Conservation (phyloP, 1,284 basidiomycete genomes). For the Sporisorium exsertum region DNA sequence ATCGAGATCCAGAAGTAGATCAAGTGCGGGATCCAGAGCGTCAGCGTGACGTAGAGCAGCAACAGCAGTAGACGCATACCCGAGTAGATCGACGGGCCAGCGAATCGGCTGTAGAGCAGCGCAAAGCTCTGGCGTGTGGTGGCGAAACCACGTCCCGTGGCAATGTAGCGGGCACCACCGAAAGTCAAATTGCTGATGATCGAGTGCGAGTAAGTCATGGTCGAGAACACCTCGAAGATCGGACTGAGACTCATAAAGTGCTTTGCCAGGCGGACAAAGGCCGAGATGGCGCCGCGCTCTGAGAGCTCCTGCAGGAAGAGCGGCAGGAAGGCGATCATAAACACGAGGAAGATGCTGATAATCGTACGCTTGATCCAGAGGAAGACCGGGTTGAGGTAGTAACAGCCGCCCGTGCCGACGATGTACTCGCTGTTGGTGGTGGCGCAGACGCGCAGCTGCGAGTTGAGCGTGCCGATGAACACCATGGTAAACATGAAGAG, state of each 20-base stretch:
- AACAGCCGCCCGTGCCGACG: constrained; percentile 66
- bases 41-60: constrained; percentile 68
- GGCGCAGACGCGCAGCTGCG: constrained; percentile 64
- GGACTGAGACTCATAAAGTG: constrained; percentile 68
- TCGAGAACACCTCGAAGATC: constrained; percentile 69
- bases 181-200: constrained; percentile 69
- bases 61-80: constrained; percentile 66
- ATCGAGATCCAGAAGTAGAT: constrained; percentile 70
- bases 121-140: constrained; percentile 68
- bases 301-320: constrained; percentile 69
- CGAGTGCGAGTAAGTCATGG: constrained; percentile 69
- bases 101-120: constrained; percentile 68
- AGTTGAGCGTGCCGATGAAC: constrained; percentile 68
- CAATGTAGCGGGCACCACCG: constrained; percentile 69
- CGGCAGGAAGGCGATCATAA: constrained; percentile 69
- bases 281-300: constrained; percentile 67
- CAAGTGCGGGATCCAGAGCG: constrained; percentile 69
- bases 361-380: constrained; percentile 69
- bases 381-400: constrained; percentile 68
- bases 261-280: constrained; percentile 67
- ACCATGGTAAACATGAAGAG: constrained; percentile 69
- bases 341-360: constrained; percentile 69
- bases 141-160: constrained; percentile 69
- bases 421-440: constrained; percentile 66
- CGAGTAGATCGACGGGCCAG: constrained; percentile 68